Evolutionary conservation across 202 grass and related monocot genomes (phyloP).

Genomic region (Carex sylvatica): DNA sequence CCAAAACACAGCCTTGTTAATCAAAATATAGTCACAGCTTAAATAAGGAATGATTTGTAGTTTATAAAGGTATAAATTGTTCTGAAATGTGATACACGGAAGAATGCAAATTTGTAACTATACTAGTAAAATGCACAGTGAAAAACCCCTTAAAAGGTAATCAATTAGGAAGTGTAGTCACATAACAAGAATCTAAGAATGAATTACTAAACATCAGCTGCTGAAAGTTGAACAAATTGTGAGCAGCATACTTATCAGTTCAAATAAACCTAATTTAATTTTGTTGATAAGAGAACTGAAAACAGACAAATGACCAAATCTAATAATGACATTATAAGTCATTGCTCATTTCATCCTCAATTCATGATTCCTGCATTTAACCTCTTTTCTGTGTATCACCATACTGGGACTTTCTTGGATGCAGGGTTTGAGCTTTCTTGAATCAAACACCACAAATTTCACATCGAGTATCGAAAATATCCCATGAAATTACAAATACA

Average conservation of each 20-base stretch:
- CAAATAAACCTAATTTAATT: not conserved
- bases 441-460: not conserved
- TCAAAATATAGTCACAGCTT: not conserved
- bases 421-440: not conserved
- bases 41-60: not conserved
- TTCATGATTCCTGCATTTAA: not conserved
- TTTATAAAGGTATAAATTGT: not conserved
- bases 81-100: not conserved
- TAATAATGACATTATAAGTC: not conserved
- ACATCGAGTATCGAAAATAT: not conserved
- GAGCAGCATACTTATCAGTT: too few relatives aligned
- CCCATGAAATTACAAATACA: not conserved
- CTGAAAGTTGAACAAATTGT: not conserved
- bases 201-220: not conserved
- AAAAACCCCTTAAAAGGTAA: not conserved
- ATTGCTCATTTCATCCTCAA: not conserved
- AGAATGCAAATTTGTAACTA: not conserved
- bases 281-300: not conserved
- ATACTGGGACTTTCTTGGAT: not conserved
- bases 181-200: not conserved
- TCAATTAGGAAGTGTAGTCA: constrained; percentile 1
- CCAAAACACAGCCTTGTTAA: not conserved
- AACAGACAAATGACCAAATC: not conserved
- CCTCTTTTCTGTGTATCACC: not conserved
- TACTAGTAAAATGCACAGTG: not conserved